Evolutionary conservation across 2,329 filamentous ascomycete genomes (phyloP), one percentile per base, ranked within the genome.

Genomic region (Stagonosporopsis cucurbitacearum): DNA sequence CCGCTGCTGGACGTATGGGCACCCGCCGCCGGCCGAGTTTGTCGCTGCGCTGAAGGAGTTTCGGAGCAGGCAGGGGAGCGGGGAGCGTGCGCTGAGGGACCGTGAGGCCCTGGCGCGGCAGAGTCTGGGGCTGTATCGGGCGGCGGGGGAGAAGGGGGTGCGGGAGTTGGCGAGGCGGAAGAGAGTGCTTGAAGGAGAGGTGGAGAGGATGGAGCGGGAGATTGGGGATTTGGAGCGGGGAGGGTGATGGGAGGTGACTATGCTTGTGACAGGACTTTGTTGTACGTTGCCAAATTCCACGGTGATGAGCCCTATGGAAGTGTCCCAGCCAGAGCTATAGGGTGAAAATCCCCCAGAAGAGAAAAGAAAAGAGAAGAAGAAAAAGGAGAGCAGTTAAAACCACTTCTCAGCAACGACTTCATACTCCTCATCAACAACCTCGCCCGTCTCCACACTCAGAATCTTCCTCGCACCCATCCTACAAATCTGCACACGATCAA

Each of bases 391-490:
- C 9, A 8, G 9, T 37, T 25, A 46, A n/a, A 50, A 6, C 0
- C 46, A 32, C 61, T 64, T 70, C 47, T 70, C 65, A 22, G 71
- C 79, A 50, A 86, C 77, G 56, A 81, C 78, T 22, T 73, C 77
- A 66, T 87, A 87, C 64, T 78, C 74, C 70, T 85, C 80, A 17
- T 78, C 79, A 32, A 84, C 64, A 1, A 81, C 72, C 13, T 77
- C 83, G 2, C 82, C 79, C 19, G 71, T 69, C 0, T 77, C 77
- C 32, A 82, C 53, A 4, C 20, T 4, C 8, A 40, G 78, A 25
- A 85, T 78, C 65, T 84, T 86, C 80, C 87, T 89, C 9, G 92
- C 92, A 0, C 93, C 92, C 93, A 97, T 96, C 70, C 86, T 87
- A 71, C 92, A 97, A 33, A 97, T 87, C 44, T 88, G 87, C 36